A percentile compares a stretch with the other conserved stretches of the same genome.
Evolutionary conservation across 805 yeast species (phyloP).

Genomic region (Debaryomyces prosopidis): DNA sequence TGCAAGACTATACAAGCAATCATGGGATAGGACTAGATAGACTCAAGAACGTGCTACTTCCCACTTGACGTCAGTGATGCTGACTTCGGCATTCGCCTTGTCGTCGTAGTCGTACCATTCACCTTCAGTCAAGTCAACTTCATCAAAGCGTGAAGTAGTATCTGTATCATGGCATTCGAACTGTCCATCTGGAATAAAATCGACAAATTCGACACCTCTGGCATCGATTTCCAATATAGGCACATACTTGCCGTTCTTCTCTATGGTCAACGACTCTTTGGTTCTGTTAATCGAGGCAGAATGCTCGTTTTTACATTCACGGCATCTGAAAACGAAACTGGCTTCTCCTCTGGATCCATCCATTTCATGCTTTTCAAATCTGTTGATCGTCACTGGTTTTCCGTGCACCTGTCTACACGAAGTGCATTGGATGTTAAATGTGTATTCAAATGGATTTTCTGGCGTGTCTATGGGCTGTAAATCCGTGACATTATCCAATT

Average conservation of each 20-base stretch:
- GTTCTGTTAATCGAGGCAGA: conserved; percentile 36
- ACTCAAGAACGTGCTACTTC: conserved; percentile 39
- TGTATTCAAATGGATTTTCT: conserved; percentile 67
- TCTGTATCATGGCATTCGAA: conserved; percentile 59
- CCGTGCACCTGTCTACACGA: conserved; percentile 77
- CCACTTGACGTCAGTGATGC: conserved; percentile 75
- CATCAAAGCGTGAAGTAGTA: conserved; percentile 51
- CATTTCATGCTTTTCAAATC: conserved; percentile 64
- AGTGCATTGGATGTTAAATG: conserved; percentile 73
- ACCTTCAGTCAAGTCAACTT: conserved; percentile 70
- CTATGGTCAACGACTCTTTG: conserved; percentile 33
- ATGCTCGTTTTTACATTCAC: conserved; percentile 53
- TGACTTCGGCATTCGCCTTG: conserved; percentile 73
- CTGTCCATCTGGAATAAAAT: conserved; percentile 66
- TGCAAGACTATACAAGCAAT: no score
- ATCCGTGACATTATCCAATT: conserved; percentile 54
- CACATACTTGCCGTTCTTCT: conserved; percentile 43
- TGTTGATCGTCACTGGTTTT: conserved; percentile 67
- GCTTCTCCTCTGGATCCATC: conserved; percentile 80
- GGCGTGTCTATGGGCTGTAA: conserved; percentile 62
- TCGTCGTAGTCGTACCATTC: conserved; percentile 98
- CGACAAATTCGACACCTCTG: conserved; percentile 76
- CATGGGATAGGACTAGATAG: no score
- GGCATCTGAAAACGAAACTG: conserved; percentile 76
- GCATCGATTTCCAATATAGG: conserved; percentile 71